phyloP scores from a whole-genome alignment of 192 early-diverging fungal genomes.

The Allomyces macrogynus region DNA sequence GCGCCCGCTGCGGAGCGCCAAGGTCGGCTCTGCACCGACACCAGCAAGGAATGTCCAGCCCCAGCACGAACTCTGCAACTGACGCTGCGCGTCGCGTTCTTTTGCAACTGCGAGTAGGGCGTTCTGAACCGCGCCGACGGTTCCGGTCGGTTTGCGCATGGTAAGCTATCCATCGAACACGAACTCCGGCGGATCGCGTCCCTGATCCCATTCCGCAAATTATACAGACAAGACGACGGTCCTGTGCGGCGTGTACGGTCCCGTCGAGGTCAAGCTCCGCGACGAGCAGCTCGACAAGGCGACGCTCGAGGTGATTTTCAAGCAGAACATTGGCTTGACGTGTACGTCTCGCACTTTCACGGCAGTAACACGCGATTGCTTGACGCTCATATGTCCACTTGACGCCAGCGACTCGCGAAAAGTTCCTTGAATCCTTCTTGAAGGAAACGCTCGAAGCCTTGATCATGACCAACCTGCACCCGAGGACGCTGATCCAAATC shows the following conservation, averaged over 20 bases:
- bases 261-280: constrained; percentile 58
- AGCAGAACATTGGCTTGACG: constrained; percentile 40
- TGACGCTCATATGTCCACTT: background rate
- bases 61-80: constrained; percentile 1
- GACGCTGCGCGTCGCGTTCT: no score
- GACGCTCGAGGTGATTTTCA: constrained; percentile 55
- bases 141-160: constrained; percentile 59
- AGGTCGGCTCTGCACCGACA: no score
- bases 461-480: constrained; percentile 59
- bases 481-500: constrained; percentile 68
- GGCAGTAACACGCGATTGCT: background rate
- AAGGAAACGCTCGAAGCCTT: constrained; percentile 52
- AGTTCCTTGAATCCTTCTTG: constrained; percentile 45
- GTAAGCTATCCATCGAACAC: constrained; percentile 13
- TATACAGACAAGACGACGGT: constrained; percentile 29
- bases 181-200: background rate
- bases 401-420: constrained; percentile 38
- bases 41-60: no score
- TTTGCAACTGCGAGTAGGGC: constrained; percentile 24
- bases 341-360: constrained; percentile 9
- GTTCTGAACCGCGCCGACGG: constrained; percentile 62
- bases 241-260: constrained; percentile 64
- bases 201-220: background rate
- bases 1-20: no score
- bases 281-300: constrained; percentile 83